These are phyloP conservation scores for Pythium myriotylum DNA, from an alignment of 352 stramenopile species.

Conservation along the genomic window DNA sequence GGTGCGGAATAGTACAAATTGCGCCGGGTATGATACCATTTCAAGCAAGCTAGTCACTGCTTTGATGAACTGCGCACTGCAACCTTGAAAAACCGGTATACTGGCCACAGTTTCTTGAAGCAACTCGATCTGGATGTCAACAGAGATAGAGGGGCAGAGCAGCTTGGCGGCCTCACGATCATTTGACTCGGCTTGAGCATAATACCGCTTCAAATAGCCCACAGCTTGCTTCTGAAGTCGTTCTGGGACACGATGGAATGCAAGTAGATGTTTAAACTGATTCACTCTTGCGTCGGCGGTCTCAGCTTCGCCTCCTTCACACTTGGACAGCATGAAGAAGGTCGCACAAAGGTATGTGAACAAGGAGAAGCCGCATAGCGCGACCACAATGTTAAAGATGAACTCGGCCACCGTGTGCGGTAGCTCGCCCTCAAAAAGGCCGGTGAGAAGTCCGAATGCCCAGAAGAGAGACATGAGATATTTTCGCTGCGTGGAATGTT, in stretches of 20 bases:
- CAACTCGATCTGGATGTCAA: conserved; percentile 72
- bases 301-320: conserved; percentile 55
- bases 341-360: conserved; percentile 77
- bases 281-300: conserved; percentile 61
- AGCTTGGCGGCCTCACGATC: conserved; percentile 60
- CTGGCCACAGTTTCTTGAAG: conserved; percentile 49
- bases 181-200: conserved; percentile 63
- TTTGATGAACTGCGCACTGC: conserved; percentile 59
- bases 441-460: conserved; percentile 64
- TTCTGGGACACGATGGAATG: conserved; percentile 60
- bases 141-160: conserved; percentile 68
- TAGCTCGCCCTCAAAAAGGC: conserved; percentile 60
- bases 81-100: conserved; percentile 65
- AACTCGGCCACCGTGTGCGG: conserved; percentile 53
- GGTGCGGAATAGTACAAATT: conserved; percentile 54
- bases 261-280: conserved; percentile 68
- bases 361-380: conserved; percentile 59
- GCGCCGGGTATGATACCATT: conserved; percentile 52
- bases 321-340: conserved; percentile 78
- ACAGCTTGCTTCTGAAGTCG: conserved; percentile 54
- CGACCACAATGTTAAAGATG: conserved; percentile 62
- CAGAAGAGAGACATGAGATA: conserved; percentile 72
- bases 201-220: conserved; percentile 69
- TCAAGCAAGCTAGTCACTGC: conserved; percentile 61
- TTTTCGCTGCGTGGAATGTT: conserved; percentile 18